Evolutionary conservation across 495 filamentous ascomycete genomes (phyloP), one percentile per base, ranked within the genome.

Genomic region (Annulohypoxylon nitens): DNA sequence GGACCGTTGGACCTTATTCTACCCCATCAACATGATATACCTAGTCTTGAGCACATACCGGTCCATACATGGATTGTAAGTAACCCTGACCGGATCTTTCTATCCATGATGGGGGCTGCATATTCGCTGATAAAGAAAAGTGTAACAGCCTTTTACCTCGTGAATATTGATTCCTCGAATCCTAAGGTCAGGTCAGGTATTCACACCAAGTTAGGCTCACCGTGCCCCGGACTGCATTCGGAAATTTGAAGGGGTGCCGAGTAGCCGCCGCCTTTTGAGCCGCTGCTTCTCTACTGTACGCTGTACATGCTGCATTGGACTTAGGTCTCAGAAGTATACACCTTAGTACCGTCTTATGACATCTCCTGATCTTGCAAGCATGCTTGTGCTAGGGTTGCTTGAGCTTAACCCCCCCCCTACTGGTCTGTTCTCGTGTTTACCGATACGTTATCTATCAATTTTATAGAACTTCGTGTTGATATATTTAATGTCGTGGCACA

Each of bases 361-460:
- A 54, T 75, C 64, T 71, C 62, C 72, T 75, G 72, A 75, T 75
- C 64, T 70, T 53, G 63, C 36, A 60, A 53, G 43, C 67, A 64
- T 70, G 62, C 58, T 55, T 66, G 36, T 51, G 67, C 62, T 39
- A 70, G 67, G 71, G 67, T 60, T 67, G 51, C 58, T 67, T 45
- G 39, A 70, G 51, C 14, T 58, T 51, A 39, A 41, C 48, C 48
- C 62, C 39, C 39, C 30, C 60, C 63, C 58, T 48, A 26, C 39
- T n/a, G 18, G 16, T 67, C 26, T 12, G 33, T 63, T 55, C 65
- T 69, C 61, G 61, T 74, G 51, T 73, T 69, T 51, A 63, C 53
- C 45, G 61, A 65, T 54, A 25, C 43, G 34, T 71, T 61, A 57
- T 68, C 63, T 75, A 36, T 60, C 66, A 54, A 55, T 30, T 7